phyloP scores from a whole-genome alignment of 176 grass and related monocot species.

The Miscanthus lutarioriparius region DNA sequence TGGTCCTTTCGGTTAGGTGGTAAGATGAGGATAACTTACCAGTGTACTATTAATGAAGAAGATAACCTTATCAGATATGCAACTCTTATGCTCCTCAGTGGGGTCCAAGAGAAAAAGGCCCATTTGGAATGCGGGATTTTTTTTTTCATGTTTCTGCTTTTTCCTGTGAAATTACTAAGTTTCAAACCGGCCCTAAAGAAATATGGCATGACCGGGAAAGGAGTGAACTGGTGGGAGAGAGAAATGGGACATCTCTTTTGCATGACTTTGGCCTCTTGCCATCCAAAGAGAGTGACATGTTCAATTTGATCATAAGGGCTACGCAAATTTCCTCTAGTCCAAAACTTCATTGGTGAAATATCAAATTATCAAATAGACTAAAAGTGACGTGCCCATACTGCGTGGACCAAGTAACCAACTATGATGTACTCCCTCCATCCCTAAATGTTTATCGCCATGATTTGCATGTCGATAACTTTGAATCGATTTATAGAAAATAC shows the following conservation, averaged over 20 bases:
- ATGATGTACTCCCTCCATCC: no score
- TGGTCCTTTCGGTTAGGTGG: slow-evolving; percentile 20
- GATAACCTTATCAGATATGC: slow-evolving; percentile 2
- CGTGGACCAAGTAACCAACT: neutral
- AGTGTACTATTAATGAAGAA: neutral
- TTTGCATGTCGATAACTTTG: no score
- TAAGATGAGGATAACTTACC: slow-evolving; percentile 27
- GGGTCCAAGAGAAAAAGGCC: no score
- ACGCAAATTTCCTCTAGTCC: neutral
- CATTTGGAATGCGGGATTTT: neutral
- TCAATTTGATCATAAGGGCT: neutral
- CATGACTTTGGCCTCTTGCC: slow-evolving; percentile 20
- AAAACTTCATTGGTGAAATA: neutral
- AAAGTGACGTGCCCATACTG: neutral
- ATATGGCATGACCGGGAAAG: neutral
- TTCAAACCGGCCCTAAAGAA: neutral
- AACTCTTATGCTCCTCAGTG: neutral
- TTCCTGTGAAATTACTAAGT: neutral
- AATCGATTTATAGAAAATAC: no score
- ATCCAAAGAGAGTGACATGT: slow-evolving; percentile 6
- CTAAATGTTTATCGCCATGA: no score
- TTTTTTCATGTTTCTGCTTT: neutral
- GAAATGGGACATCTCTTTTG: neutral
- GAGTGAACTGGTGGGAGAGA: neutral
- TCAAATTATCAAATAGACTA: slow-evolving; percentile 21